Evolutionary conservation across 129 eudicot species (phyloP), one percentile per base, ranked within the genome.

Genomic region (Saussurea involucrata): DNA sequence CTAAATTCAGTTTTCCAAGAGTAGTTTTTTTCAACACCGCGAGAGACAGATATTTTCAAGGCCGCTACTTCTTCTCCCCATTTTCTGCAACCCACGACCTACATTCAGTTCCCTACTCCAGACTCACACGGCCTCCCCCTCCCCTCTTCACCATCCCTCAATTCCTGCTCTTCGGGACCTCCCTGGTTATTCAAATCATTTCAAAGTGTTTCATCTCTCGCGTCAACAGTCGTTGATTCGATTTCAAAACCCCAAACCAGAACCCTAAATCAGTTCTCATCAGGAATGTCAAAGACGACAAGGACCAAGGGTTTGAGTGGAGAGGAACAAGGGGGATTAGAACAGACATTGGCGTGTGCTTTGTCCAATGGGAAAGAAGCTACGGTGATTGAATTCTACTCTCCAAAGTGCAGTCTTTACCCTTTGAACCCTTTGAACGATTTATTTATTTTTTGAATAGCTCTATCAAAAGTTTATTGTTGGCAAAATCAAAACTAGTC

Each of bases 121-220:
- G n/a, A n/a, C n/a, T n/a, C n/a, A n/a, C n/a, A n/a, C n/a, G n/a
- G n/a, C n/a, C n/a, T n/a, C n/a, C n/a, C n/a, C n/a, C n/a, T n/a
- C n/a, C n/a, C n/a, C n/a, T n/a, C n/a, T n/a, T n/a, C n/a, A n/a
- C n/a, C n/a, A n/a, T n/a, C 80, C 55, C 74, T 79, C 2, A 78
- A 66, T n/a, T 72, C 91, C 64, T 89, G 92, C 44, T 80, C 75
- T 34, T 86, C 87, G 0, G 95, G 86, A 10, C 77, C 96, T 15
- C 99, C 99, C 0, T 95, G 90, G 90, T 21, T 95, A 69, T 92
- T 95, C 92, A 92, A 88, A 67, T 86, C 97, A 8, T 3, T 92
- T 55, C 89, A 83, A 49, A 85, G 78, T 34, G 24, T 95, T 0
- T 76, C 80, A 53, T 76, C 86, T 1, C 20, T 81, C 15, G 84